Percentiles rank a stretch among this genome's conserved stretches.
Conservation (phyloP, 2,329 filamentous ascomycete genomes). For the Botrytis pseudocinerea region DNA sequence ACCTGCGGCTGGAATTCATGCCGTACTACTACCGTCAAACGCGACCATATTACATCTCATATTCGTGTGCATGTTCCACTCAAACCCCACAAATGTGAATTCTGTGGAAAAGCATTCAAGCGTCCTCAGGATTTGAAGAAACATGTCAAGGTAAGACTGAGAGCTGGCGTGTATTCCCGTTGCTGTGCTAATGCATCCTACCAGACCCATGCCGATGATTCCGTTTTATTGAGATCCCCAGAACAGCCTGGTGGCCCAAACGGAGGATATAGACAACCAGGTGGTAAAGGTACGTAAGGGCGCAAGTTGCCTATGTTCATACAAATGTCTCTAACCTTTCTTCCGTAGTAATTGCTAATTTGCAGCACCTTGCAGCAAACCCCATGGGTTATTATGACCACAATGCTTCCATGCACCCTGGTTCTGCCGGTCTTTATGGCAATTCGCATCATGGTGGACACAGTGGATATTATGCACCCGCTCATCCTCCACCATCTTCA, state of each 20-base stretch:
- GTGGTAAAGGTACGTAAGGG: slow-evolving; percentile 39
- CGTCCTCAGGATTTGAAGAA: slow-evolving; percentile 98
- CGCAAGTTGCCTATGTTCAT: slow-evolving; percentile 33
- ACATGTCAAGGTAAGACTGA: slow-evolving; percentile 74
- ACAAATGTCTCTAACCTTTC: slow-evolving; percentile 34
- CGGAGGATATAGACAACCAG: slow-evolving; percentile 54
- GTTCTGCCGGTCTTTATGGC: slow-evolving; percentile 49
- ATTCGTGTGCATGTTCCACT: slow-evolving; percentile 98
- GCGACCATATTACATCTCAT: slow-evolving; percentile 98
- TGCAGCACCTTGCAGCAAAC: slow-evolving; percentile 40
- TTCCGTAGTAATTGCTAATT: slow-evolving; percentile 39
- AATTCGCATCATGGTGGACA: slow-evolving; percentile 56
- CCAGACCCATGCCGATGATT: slow-evolving; percentile 90
- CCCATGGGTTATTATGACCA: slow-evolving; percentile 60
- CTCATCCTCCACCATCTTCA: slow-evolving; percentile 48
- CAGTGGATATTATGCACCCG: slow-evolving; percentile 54
- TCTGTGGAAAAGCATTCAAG: slow-evolving; percentile 99
- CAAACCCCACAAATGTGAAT: slow-evolving; percentile 98
- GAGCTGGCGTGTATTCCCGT: slow-evolving; percentile 23
- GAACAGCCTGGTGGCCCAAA: slow-evolving; percentile 39
- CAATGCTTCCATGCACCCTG: slow-evolving; percentile 60
- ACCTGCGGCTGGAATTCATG: slow-evolving; percentile 98
- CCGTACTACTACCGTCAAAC: slow-evolving; percentile 95
- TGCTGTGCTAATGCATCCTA: slow-evolving; percentile 17
- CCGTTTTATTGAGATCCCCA: slow-evolving; percentile 58